Conservation (phyloP, 2,329 filamentous ascomycete species). For the Trichoderma endophyticum region DNA sequence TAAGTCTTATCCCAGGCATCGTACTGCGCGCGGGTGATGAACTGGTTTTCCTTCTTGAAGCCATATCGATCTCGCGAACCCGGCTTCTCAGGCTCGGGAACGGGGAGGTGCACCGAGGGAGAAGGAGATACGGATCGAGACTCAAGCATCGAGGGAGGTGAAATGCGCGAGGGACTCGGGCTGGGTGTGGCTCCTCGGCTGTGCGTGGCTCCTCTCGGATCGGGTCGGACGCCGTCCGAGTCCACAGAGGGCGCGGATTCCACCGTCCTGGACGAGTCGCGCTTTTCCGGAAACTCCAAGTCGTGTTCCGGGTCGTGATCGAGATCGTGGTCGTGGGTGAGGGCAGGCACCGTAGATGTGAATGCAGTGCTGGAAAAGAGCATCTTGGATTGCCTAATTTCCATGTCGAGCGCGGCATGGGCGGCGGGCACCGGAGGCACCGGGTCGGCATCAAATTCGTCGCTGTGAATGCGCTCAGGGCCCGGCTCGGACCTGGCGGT, state of each 20-base stretch:
- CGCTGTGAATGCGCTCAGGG: not conserved
- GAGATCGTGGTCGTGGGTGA: conserved; percentile 31
- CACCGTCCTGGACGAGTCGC: conserved; percentile 51
- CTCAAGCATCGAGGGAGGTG: conserved; percentile 14
- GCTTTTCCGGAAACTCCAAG: conserved; percentile 36
- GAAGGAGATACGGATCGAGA: conserved; percentile 18
- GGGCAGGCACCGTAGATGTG: conserved; percentile 39
- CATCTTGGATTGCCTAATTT: conserved; percentile 40
- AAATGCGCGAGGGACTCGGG: conserved; percentile 7
- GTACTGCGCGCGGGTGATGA: conserved; percentile 70
- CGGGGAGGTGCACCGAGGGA: conserved; percentile 21
- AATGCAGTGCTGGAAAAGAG: conserved; percentile 40
- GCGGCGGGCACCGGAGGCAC: conserved; percentile 23
- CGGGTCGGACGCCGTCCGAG: conserved; percentile 24
- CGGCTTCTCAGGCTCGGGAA: conserved; percentile 46
- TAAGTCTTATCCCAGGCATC: conserved; percentile 78
- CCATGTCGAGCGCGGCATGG: conserved; percentile 35
- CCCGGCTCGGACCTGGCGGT: conserved; percentile 20
- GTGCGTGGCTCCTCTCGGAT: not conserved
- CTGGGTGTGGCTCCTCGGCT: conserved; percentile 7
- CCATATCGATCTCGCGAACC: conserved; percentile 75
- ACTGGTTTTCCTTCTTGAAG: conserved; percentile 83
- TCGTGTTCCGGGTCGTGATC: conserved; percentile 27
- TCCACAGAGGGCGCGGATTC: conserved; percentile 35
- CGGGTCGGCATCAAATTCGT: conserved; percentile 11